Conservation (phyloP, 345 rosid genomes). For the Trapa incisa region DNA sequence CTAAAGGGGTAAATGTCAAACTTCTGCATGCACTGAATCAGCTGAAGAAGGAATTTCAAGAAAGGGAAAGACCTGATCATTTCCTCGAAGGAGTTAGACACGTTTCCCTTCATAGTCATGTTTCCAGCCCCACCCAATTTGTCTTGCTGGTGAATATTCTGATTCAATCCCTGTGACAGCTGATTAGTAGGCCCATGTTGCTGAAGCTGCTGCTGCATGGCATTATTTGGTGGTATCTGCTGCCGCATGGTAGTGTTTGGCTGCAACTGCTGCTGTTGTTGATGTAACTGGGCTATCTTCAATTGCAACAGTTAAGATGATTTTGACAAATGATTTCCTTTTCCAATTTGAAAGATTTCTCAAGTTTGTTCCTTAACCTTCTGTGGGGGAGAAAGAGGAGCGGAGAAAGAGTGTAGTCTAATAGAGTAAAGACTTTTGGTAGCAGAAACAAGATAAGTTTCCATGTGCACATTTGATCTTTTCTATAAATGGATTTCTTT, state of each 20-base stretch:
- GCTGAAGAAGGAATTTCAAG: not conserved
- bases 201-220: conserved; percentile 30
- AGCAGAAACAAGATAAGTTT: too few species aligned
- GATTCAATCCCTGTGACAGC: conserved; percentile 51
- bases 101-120: conserved; percentile 60
- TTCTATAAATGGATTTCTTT: not conserved
- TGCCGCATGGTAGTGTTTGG: conserved; percentile 15
- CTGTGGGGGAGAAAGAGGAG: not conserved
- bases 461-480: too few species aligned
- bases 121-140: conserved; percentile 71
- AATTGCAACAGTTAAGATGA: conserved; percentile 21
- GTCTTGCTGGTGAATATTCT: conserved; percentile 68
- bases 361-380: not conserved
- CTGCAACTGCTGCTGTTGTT: conserved; percentile 36
- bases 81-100: conserved; percentile 93
- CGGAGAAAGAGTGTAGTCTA: not conserved
- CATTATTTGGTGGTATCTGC: conserved; percentile 34
- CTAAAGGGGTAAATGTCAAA: not conserved
- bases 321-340: not conserved
- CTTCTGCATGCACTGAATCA: not conserved
- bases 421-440: not conserved
- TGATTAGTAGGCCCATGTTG: conserved; percentile 60
- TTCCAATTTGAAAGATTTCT: not conserved
- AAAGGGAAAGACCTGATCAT: conserved; percentile 67
- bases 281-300: conserved; percentile 58